These are phyloP conservation scores for Diplocarpon rosae DNA, from an alignment of 2,329 filamentous ascomycete genomes.

Conservation along the genomic window DNA sequence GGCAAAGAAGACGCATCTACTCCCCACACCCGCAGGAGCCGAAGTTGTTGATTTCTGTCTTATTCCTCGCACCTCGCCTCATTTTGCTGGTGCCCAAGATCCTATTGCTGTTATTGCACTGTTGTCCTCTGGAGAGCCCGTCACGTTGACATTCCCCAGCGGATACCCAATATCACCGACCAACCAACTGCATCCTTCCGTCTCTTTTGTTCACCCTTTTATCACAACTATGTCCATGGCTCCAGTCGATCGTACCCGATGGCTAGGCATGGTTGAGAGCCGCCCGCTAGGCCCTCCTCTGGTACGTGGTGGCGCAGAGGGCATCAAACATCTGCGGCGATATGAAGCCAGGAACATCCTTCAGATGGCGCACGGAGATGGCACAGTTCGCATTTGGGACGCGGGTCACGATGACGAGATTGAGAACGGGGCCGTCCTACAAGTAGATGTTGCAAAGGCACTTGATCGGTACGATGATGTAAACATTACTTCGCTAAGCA, in stretches of 20 bases:
- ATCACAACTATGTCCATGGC: constrained; percentile 63
- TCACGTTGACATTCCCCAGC: constrained; percentile 85
- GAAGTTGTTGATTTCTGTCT: constrained; percentile 72
- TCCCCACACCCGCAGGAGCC: constrained; percentile 67
- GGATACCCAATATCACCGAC: constrained; percentile 86
- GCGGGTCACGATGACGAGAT: constrained; percentile 85
- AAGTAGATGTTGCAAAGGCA: constrained; percentile 77
- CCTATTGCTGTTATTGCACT: constrained; percentile 75
- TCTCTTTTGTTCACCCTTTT: constrained; percentile 86
- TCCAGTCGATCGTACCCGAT: constrained; percentile 64
- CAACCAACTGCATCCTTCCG: constrained; percentile 79
- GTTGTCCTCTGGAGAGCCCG: constrained; percentile 75
- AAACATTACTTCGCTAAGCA: constrained; percentile 66
- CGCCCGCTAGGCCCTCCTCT: constrained; percentile 68
- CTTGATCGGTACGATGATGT: constrained; percentile 69
- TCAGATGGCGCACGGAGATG: constrained; percentile 80
- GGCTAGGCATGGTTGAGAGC: constrained; percentile 85
- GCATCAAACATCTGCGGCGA: constrained; percentile 56
- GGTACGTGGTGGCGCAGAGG: constrained; percentile 68
- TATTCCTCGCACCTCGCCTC: constrained; percentile 71
- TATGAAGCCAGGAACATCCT: constrained; percentile 78
- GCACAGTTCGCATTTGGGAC: constrained; percentile 88
- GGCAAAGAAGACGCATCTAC: constrained; percentile 58
- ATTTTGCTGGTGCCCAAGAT: constrained; percentile 81
- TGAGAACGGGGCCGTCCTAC: constrained; percentile 70